Percentiles rank a stretch among this genome's conserved stretches.
These are phyloP conservation scores for Urostyla sp. DNA, from an alignment of 73 alveolate species.

Conservation along the genomic window DNA sequence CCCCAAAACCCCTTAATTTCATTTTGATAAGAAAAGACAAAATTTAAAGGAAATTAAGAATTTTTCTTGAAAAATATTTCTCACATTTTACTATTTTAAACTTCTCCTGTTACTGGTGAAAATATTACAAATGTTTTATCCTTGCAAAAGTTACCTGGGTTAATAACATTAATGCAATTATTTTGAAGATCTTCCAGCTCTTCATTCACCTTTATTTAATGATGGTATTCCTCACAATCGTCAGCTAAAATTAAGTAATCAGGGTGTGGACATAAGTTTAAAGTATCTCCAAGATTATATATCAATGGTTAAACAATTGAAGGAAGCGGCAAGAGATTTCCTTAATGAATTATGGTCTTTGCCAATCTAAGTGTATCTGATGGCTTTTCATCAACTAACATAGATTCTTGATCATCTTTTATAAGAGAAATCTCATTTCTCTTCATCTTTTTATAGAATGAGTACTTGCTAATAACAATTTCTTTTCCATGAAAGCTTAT, in stretches of 20 bases:
- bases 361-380: constrained; percentile 55
- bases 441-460: constrained; percentile 57
- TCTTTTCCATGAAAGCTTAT: constrained; percentile 70
- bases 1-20: too few relatives aligned
- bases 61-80: too few relatives aligned
- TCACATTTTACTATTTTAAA: too few relatives aligned
- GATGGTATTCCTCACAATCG: constrained; percentile 52
- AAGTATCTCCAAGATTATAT: constrained; percentile 57
- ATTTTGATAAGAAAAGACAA: too few relatives aligned
- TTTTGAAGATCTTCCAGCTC: constrained; percentile 6
- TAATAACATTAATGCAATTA: constrained; percentile 25
- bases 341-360: constrained; percentile 56
- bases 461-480: constrained; percentile 59
- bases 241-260: constrained; percentile 62
- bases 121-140: constrained; percentile 46
- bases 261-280: constrained; percentile 59
- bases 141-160: constrained; percentile 62
- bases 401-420: constrained; percentile 39
- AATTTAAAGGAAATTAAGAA: too few relatives aligned
- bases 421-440: constrained; percentile 47
- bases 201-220: not conserved
- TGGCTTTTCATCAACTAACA: not conserved
- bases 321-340: constrained; percentile 57
- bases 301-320: constrained; percentile 60
- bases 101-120: constrained; percentile 20